These are phyloP conservation scores for Wickerhamomyces kurtzmanii DNA, from an alignment of 805 yeast species.

Conservation along the genomic window DNA sequence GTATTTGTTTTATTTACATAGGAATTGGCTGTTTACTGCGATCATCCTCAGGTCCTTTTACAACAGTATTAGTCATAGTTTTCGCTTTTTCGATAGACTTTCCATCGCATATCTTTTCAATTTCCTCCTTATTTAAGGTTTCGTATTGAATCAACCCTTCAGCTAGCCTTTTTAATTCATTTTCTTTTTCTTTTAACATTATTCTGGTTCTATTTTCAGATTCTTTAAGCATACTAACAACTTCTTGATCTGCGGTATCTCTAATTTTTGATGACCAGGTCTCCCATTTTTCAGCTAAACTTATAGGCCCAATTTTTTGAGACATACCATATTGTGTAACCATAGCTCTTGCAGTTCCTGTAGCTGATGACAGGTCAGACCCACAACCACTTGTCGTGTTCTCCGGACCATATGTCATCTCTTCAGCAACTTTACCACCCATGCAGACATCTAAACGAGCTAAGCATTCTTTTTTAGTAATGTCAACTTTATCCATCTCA, in stretches of 20 bases:
- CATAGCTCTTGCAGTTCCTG: constrained; percentile 92
- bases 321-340: constrained; percentile 97
- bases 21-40: too few relatives aligned
- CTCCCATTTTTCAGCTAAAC: constrained; percentile 84
- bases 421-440: constrained; percentile 99
- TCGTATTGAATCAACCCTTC: constrained; percentile 93
- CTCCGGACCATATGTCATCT: constrained; percentile 79
- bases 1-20: too few relatives aligned
- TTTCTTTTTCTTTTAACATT: constrained; percentile 47
- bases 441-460: constrained; percentile 94
- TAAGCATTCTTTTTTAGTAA: constrained; percentile 79
- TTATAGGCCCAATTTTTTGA: constrained; percentile 86
- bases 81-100: constrained; percentile 62
- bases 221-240: constrained; percentile 59
- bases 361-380: constrained; percentile 83
- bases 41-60: constrained; percentile 41
- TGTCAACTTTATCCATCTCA: constrained; percentile 95
- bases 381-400: constrained; percentile 95
- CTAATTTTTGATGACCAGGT: constrained; percentile 87
- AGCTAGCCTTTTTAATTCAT: constrained; percentile 80
- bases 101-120: constrained; percentile 78
- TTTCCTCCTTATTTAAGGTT: constrained; percentile 85
- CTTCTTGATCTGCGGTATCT: constrained; percentile 89
- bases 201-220: constrained; percentile 76
- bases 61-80: constrained; percentile 66